Evolutionary conservation across 2,329 filamentous ascomycete species (phyloP).

Genomic region (Sordariomycetes sp.): DNA sequence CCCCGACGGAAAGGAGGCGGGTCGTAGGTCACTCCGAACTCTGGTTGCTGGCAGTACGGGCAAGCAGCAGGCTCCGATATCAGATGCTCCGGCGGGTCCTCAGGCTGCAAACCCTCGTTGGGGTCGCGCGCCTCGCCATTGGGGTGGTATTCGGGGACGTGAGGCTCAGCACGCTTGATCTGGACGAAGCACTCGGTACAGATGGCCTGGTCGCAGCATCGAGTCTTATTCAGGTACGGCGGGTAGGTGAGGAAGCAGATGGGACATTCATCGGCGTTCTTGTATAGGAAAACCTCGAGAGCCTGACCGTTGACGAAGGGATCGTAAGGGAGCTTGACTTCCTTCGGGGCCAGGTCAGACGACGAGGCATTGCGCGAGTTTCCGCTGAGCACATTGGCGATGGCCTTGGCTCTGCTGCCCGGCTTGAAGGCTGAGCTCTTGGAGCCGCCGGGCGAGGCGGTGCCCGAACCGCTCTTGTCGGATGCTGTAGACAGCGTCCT

Average conservation of each 20-base stretch:
- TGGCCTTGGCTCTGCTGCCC: conserved; percentile 64
- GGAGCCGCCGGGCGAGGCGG: conserved; percentile 47
- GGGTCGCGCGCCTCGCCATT: conserved; percentile 28
- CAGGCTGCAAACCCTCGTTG: conserved; percentile 27
- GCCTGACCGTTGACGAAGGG: conserved; percentile 91
- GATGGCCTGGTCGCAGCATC: conserved; percentile 92
- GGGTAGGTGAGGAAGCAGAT: conserved; percentile 97
- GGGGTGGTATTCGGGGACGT: conserved; percentile 72
- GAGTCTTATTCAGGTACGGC: conserved; percentile 84
- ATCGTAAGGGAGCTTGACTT: conserved; percentile 71
- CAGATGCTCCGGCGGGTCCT: conserved; percentile 53
- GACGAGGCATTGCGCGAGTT: conserved; percentile 66
- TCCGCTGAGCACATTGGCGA: conserved; percentile 70
- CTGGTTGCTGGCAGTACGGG: conserved; percentile 88
- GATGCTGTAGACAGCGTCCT: conserved; percentile 73
- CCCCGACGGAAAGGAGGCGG: conserved; percentile 83
- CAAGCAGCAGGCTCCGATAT: conserved; percentile 88
- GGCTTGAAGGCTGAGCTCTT: conserved; percentile 62
- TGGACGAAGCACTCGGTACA: conserved; percentile 99
- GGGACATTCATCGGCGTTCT: conserved; percentile 81
- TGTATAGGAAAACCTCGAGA: conserved; percentile 88
- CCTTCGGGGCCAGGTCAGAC: conserved; percentile 64
- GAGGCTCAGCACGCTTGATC: conserved; percentile 89
- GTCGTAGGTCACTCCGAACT: conserved; percentile 94
- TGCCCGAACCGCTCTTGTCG: conserved; percentile 54